Percentiles rank a stretch among this genome's conserved stretches.
These are phyloP conservation scores for Ustilago loliicola DNA, from an alignment of 1,284 basidiomycete species.

Conservation along the genomic window DNA sequence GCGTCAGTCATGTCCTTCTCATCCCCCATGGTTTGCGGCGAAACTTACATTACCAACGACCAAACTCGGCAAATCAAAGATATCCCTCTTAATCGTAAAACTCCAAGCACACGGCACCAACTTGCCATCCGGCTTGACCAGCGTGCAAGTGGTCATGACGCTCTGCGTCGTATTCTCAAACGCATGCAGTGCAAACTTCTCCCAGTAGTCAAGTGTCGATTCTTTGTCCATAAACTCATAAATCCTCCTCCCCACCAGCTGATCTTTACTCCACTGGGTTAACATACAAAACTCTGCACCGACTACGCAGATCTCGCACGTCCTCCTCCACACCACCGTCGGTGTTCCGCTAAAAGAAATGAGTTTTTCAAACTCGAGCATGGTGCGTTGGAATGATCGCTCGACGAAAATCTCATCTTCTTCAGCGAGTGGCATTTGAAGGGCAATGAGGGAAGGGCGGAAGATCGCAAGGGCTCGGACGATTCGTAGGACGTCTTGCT, in stretches of 20 bases:
- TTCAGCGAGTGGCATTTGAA: constrained; percentile 75
- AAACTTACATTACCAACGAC: constrained; percentile 57
- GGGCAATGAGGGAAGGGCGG: constrained; percentile 91
- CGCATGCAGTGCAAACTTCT: constrained; percentile 68
- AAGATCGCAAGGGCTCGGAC: constrained; percentile 94
- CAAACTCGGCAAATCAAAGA: constrained; percentile 66
- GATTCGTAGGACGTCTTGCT: constrained; percentile 92
- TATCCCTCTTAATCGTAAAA: constrained; percentile 69
- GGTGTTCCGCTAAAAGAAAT: constrained; percentile 98
- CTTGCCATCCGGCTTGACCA: constrained; percentile 63
- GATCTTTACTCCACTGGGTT: constrained; percentile 73
- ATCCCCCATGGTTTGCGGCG: background rate
- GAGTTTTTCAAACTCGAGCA: constrained; percentile 94
- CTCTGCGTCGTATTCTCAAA: constrained; percentile 69
- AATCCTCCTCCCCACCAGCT: constrained; percentile 66
- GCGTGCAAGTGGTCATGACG: constrained; percentile 65
- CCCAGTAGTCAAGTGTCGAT: constrained; percentile 68
- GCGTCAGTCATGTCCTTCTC: no score
- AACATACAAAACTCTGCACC: constrained; percentile 96
- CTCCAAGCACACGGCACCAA: constrained; percentile 67
- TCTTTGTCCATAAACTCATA: constrained; percentile 70
- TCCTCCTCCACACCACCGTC: constrained; percentile 97
- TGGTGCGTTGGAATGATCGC: constrained; percentile 90
- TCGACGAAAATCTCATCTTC: constrained; percentile 80
- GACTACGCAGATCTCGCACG: constrained; percentile 96